These are phyloP conservation scores for Thraustotheca clavata DNA, from an alignment of 352 stramenopile genomes.

Conservation along the genomic window DNA sequence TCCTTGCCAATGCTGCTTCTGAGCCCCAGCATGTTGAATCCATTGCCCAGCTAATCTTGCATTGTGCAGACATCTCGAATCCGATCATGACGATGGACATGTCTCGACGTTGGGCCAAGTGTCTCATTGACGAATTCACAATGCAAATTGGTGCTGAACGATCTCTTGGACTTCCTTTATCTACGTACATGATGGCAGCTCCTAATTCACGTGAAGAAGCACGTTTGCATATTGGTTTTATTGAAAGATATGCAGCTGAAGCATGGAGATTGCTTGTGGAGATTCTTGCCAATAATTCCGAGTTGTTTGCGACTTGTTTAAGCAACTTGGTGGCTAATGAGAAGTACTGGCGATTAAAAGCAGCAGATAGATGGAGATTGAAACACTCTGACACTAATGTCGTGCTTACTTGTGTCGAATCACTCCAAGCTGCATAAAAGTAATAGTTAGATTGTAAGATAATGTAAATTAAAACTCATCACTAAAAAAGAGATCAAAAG, in stretches of 20 bases:
- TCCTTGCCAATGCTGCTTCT: background rate
- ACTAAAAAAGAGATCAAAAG: too few species aligned
- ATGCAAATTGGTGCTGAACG: constrained; percentile 6
- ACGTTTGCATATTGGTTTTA: constrained; percentile 11
- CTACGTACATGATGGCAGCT: constrained; percentile 13
- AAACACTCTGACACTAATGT: background rate
- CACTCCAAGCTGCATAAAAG: background rate
- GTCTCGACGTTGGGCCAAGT: constrained; percentile 5
- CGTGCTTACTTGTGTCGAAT: background rate
- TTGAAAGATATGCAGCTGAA: background rate
- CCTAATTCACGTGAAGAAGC: constrained; percentile 10
- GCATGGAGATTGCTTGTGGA: background rate
- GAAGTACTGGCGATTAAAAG: background rate
- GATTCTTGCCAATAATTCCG: background rate
- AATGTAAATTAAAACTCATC: too few species aligned
- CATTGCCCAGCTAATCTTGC: constrained; percentile 12
- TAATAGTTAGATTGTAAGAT: too few species aligned
- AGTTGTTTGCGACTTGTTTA: background rate
- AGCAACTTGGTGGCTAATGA: background rate
- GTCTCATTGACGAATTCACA: constrained; percentile 8
- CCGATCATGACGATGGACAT: constrained; percentile 12
- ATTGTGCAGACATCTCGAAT: constrained; percentile 21
- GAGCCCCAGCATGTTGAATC: background rate
- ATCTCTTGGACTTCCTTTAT: background rate
- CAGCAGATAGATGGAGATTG: background rate